Evolutionary conservation across 371 early-diverging fungal species (phyloP).

Genomic region (Mucor plumbeus): DNA sequence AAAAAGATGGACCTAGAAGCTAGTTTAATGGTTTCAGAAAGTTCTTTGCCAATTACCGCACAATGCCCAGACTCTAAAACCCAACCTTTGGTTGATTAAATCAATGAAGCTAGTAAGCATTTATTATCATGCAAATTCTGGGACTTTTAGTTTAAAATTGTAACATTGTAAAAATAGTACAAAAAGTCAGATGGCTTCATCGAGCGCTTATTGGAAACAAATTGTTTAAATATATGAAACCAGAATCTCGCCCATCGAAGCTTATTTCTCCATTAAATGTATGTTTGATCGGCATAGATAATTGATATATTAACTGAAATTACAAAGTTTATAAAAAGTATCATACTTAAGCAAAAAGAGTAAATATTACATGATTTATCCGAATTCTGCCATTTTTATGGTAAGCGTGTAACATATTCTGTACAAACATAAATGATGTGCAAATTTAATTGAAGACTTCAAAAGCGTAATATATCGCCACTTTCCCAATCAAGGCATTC

Average conservation of each 20-base stretch:
- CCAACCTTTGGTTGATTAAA: no score
- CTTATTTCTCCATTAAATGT: background rate
- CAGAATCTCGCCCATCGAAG: background rate
- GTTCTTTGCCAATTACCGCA: background rate
- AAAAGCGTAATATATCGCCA: background rate
- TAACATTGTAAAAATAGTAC: no score
- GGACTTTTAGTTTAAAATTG: no score
- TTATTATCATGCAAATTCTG: no score
- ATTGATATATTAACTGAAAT: background rate
- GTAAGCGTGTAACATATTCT: constrained; percentile 1
- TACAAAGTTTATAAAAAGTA: background rate
- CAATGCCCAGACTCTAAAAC: no score
- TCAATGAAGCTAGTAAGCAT: no score
- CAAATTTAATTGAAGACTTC: background rate
- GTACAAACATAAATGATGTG: background rate
- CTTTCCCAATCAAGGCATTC: background rate
- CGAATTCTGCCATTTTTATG: background rate
- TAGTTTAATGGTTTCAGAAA: background rate
- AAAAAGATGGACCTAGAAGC: background rate
- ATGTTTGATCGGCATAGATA: background rate
- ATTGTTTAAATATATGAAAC: no score
- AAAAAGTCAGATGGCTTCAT: no score
- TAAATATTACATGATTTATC: background rate
- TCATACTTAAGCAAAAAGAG: background rate
- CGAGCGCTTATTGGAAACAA: no score